A percentile compares a stretch with the other conserved stretches of the same genome.
Conservation (phyloP, 179 eudicot genomes). For the Amaranthus tricolor region DNA sequence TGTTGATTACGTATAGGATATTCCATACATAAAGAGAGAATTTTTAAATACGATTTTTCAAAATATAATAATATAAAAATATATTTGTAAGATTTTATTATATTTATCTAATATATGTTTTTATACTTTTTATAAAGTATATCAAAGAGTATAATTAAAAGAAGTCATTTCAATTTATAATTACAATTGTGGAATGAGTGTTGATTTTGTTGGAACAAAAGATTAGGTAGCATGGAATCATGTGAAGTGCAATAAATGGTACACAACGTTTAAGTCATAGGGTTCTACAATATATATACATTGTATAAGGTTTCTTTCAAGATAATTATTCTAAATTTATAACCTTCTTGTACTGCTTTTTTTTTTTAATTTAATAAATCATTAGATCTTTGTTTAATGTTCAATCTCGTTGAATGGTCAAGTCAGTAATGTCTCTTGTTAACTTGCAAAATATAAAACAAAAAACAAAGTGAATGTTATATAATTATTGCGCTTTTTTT, state of each 20-base stretch:
- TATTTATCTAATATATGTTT: too few species aligned
- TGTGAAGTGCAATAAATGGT: conserved; percentile 40
- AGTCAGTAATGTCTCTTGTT: conserved; percentile 12
- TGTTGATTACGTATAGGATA: too few species aligned
- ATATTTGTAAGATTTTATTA: too few species aligned
- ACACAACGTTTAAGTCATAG: conserved; percentile 26
- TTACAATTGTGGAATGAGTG: conserved; percentile 24
- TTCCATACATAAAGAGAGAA: too few species aligned
- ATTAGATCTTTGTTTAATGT: conserved; percentile 24
- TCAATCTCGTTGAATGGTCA: conserved; percentile 32
- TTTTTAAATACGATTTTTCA: too few species aligned
- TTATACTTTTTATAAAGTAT: too few species aligned
- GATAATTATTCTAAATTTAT: conserved; percentile 1
- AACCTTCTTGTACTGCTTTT: conserved; percentile 10
- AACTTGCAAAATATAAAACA: background rate
- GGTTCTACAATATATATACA: conserved; percentile 18
- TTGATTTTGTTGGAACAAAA: conserved; percentile 34
- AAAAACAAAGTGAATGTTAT: too few species aligned
- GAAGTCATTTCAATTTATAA: conserved; percentile 13
- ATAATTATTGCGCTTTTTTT: too few species aligned
- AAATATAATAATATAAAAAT: too few species aligned
- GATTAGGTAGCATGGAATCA: conserved; percentile 36
- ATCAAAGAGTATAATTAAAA: background rate
- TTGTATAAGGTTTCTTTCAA: conserved; percentile 7
- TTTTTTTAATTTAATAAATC: conserved; percentile 21